Evolutionary conservation across 768 basidiomycete genomes (phyloP).

Genomic region (Melanogaster broomeanus): DNA sequence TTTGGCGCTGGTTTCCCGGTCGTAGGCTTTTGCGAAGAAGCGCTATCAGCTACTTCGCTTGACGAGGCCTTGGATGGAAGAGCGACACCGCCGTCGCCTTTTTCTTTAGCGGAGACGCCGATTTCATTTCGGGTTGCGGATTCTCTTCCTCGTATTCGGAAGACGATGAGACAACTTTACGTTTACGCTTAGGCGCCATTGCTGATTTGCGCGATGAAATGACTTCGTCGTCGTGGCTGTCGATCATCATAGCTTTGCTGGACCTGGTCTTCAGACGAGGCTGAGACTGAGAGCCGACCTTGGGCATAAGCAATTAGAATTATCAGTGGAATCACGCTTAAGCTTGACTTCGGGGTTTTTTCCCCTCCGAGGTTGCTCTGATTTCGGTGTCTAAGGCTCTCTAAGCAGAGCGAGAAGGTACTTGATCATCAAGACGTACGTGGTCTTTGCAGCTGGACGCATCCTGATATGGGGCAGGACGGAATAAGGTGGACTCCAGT

Average conservation of each 20-base stretch:
- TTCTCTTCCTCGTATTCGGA: constrained; percentile 43
- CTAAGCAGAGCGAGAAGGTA: background rate
- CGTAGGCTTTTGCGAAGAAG: no score
- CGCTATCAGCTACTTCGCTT: background rate
- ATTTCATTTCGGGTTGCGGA: constrained; percentile 29
- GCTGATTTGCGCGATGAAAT: constrained; percentile 2
- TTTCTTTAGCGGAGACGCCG: constrained; percentile 41
- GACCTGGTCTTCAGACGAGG: constrained; percentile 6
- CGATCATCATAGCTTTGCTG: constrained; percentile 20
- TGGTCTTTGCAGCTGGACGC: background rate
- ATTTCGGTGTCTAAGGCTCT: no score
- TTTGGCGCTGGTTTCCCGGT: background rate
- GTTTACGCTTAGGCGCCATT: constrained; percentile 33
- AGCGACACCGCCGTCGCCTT: constrained; percentile 28
- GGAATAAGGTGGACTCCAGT: background rate
- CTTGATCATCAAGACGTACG: background rate
- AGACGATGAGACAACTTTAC: constrained; percentile 29
- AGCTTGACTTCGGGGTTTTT: background rate
- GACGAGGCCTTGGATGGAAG: constrained; percentile 1
- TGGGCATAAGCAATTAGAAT: background rate
- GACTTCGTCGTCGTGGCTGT: constrained; percentile 28
- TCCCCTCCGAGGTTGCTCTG: background rate
- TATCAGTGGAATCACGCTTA: background rate
- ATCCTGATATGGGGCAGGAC: background rate
- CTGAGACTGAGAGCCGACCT: background rate